Percentiles rank a stretch among this genome's conserved stretches.
Conservation (phyloP, 768 basidiomycete genomes). For the Saitozyma podzolica region DNA sequence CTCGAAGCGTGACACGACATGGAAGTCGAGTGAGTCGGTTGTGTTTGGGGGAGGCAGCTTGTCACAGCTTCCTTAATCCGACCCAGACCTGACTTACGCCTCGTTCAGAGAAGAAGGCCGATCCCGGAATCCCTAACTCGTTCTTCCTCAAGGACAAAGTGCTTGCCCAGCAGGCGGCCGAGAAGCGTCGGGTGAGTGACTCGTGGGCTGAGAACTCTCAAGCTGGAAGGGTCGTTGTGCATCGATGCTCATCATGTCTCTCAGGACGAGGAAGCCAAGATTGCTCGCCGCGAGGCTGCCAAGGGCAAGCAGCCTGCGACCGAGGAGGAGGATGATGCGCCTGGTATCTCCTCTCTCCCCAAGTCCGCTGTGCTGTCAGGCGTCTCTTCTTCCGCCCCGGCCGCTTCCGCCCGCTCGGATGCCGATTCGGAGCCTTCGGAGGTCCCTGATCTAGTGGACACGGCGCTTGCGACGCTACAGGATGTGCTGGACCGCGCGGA, state of each 20-base stretch:
- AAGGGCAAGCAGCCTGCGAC: constrained; percentile 59
- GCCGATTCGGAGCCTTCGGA: constrained; percentile 53
- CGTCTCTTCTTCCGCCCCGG: constrained; percentile 24
- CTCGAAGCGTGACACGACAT: constrained; percentile 75
- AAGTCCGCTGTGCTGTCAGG: constrained; percentile 24
- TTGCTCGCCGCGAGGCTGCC: constrained; percentile 63
- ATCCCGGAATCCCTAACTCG: constrained; percentile 88
- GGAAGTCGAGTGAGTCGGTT: constrained; percentile 72
- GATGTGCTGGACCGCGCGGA: constrained; percentile 75
- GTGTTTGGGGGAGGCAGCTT: constrained; percentile 34
- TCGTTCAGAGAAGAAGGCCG: constrained; percentile 65
- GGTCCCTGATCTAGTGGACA: constrained; percentile 62
- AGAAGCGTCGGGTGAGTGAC: constrained; percentile 67
- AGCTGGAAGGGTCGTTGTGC: too few relatives aligned
- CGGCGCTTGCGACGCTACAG: constrained; percentile 63
- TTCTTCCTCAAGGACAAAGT: constrained; percentile 95
- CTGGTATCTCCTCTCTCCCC: constrained; percentile 43
- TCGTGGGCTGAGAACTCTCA: too few relatives aligned
- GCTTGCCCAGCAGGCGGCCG: constrained; percentile 81
- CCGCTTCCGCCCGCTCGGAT: constrained; percentile 50
- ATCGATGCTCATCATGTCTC: too few relatives aligned
- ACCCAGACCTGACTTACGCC: not conserved
- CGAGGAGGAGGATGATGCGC: constrained; percentile 46
- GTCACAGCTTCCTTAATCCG: not conserved
- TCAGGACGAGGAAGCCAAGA: constrained; percentile 73